Conservation (phyloP, 306 rosid species). For the Malus domestica region DNA sequence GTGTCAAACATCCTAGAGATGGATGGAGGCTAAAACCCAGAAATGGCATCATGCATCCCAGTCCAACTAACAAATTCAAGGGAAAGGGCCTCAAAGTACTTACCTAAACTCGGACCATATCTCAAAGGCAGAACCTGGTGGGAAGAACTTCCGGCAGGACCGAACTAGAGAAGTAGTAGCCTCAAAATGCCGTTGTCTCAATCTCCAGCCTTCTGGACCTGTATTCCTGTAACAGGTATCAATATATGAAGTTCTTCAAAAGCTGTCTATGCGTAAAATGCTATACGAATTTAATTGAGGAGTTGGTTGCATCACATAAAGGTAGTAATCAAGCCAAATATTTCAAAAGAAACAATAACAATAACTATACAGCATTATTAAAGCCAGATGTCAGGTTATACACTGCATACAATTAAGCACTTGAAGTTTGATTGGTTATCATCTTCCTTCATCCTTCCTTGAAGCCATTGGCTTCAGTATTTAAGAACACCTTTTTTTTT, state of each 20-base stretch:
- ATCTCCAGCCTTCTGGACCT: conserved; percentile 99
- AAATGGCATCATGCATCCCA: neutral
- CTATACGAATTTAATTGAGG: neutral
- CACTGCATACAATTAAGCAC: neutral
- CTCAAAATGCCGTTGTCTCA: conserved; percentile 87
- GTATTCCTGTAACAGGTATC: conserved; percentile 59
- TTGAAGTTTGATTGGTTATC: neutral
- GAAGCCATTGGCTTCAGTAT: neutral
- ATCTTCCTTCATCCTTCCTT: neutral
- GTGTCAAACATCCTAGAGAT: conserved; percentile 10
- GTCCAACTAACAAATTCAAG: conserved; percentile 1
- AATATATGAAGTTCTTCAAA: conserved; percentile 5
- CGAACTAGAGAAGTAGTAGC: conserved; percentile 88
- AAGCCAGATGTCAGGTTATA: neutral
- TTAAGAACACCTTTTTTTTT: neutral
- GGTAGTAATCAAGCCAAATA: neutral
- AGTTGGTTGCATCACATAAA: neutral
- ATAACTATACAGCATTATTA: neutral
- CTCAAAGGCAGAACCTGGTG: conserved; percentile 82
- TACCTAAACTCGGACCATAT: conserved; percentile 98
- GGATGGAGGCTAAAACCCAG: conserved; percentile 10
- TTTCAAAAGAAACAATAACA: conserved; percentile 8
- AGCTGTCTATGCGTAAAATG: neutral
- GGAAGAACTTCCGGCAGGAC: conserved; percentile 93
- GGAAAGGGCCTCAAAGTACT: conserved; percentile 30